Evolutionary conservation across 1,284 basidiomycete genomes (phyloP), one percentile per base, ranked within the genome.

Genomic region (Malassezia sympodialis): DNA sequence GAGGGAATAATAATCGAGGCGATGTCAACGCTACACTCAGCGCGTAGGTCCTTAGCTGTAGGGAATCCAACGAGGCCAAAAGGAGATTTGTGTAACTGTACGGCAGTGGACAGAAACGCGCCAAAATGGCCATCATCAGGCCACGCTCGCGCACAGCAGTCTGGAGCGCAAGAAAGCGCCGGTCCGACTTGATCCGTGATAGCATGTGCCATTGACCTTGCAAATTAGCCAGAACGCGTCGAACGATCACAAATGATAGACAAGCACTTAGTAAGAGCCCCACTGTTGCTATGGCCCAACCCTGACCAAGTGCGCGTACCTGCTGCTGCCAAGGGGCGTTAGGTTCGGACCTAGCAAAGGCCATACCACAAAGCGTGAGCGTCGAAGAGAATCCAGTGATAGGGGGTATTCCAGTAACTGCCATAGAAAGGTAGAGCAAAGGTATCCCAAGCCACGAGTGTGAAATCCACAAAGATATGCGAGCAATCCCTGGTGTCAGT

Each of bases 1-100:
- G 65, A 41, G 72, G 71, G 11, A 73, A 21, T 17, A 71, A 43
- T n/a, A 73, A 53, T 35, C 70, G 72, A 15, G 71, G 71, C 4
- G 68, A 66, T 40, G 67, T 68, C 11, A 61, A 28, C 10, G 61
- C 53, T 2, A 70, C 67, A 5, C 70, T 66, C 8, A 62, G n/a
- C 17, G 71, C 14, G 40, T 65, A 72, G n/a, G 63, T 58, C 4
- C 42, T 26, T 24, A 65, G 56, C 0, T 58, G 30, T 1, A 73
- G 56, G 1, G 67, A 56, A 24, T 68, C 61, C 19, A 70, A 56
- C 4, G 63, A 61, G 32, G 64, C 62, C 32, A 66, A 58, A 21
- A 64, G 58, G 11, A 66, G 56, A 34, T 66, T 66, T 6, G 62
- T 63, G 53, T 53, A 62, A 51, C 46, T 45, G 28, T 68, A 73